Evolutionary conservation across 2,329 filamentous ascomycete genomes (phyloP).

Genomic region (Chaetomiaceae sp.): DNA sequence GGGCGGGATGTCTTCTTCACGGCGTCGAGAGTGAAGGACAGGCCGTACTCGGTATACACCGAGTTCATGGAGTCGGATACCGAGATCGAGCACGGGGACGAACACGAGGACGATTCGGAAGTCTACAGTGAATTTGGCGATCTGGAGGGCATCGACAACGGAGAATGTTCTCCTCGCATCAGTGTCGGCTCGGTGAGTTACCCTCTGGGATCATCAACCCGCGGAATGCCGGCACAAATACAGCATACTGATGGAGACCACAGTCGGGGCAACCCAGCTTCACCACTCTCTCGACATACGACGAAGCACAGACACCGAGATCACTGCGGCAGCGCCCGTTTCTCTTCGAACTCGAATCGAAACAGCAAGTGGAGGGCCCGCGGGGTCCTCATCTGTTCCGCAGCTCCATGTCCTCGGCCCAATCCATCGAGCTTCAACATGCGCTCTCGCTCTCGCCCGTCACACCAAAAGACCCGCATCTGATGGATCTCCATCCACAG

Average conservation of each 20-base stretch:
- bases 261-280: constrained; percentile 67
- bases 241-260: no score
- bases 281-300: constrained; percentile 81
- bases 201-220: background rate
- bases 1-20: constrained; percentile 58
- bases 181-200: constrained; percentile 67
- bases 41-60: constrained; percentile 67
- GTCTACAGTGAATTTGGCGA: constrained; percentile 56
- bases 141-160: constrained; percentile 45
- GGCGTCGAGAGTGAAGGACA: constrained; percentile 45
- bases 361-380: constrained; percentile 67
- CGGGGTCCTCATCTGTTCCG: constrained; percentile 83
- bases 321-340: constrained; percentile 58
- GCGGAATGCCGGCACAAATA: no score
- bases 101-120: constrained; percentile 63
- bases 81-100: constrained; percentile 63
- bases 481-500: constrained; percentile 35
- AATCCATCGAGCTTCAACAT: constrained; percentile 44
- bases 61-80: constrained; percentile 75
- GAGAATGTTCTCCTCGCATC: constrained; percentile 56
- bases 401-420: constrained; percentile 57
- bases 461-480: constrained; percentile 55
- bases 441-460: constrained; percentile 68
- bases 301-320: constrained; percentile 74
- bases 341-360: constrained; percentile 55